Evolutionary conservation across 805 yeast species (phyloP), one percentile per base, ranked within the genome.

Genomic region (Ogataea populi-albae): DNA sequence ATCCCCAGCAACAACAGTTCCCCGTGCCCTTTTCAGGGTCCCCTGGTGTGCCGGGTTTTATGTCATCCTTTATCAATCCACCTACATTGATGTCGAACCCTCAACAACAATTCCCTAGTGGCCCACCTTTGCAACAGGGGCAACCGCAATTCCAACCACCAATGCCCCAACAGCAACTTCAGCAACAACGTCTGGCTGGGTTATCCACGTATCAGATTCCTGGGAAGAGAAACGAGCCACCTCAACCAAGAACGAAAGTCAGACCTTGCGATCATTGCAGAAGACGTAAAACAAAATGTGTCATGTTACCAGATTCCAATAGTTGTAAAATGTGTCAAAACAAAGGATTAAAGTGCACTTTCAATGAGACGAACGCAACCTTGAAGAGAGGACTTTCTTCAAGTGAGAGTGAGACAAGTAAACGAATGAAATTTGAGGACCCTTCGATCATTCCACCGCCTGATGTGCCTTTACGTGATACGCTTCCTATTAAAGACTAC

Each of bases 261-360:
- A 63, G 77, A 23, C 91, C 94, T 1, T 88, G 96, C 55, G 95
- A 86, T 53, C 86, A 81, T 47, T 89, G 97, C 59, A 69, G 94
- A 26, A 66, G 88, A 39, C 69, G 89, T 31, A 86, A 85, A 54
- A 81, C 83, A 16, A 77, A 84, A 46, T 89, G 97, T 65, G 81
- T 85, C 17, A 66, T 79, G 47, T 67, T 74, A 2, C 81, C 86
- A 2, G 78, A 76, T 40, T 61, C 79, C 31, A 65, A 71, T 35
- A 75, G 73, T 47, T 88, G 94, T 62, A 77, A 76, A 26, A 81
- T 80, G 52, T 88, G 95, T 64, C 93, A 82, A 52, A 65, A 79
- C 22, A 84, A 79, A 54, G 79, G 81, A 6, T 58, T 82, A 9
- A 74, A 77, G 38, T 89, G 97, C 57, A 81, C 95, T 0, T 86